These are phyloP conservation scores for Candida gigantensis DNA, from an alignment of 1,139 yeast genomes.

Conservation along the genomic window DNA sequence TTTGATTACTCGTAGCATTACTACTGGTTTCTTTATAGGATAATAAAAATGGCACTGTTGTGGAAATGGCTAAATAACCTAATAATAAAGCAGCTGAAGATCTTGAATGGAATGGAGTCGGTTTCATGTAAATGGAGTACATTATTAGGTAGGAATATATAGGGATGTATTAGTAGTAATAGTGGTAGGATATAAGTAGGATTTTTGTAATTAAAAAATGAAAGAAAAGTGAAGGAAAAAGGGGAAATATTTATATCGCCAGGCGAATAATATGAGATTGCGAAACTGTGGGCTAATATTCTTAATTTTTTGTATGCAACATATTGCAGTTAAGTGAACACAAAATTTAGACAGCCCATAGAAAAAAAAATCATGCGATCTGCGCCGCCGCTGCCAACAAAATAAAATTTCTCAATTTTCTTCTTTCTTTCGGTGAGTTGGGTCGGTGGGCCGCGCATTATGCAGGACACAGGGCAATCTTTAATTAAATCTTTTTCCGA, in stretches of 20 bases:
- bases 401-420: neutral
- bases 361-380: too few relatives aligned
- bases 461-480: too few relatives aligned
- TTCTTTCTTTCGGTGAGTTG: too few relatives aligned
- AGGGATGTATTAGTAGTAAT: too few relatives aligned
- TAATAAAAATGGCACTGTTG: constrained; percentile 44
- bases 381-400: too few relatives aligned
- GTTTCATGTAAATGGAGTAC: constrained; percentile 18
- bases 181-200: too few relatives aligned
- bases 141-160: constrained; percentile 7
- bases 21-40: constrained; percentile 41
- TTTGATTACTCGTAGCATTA: constrained; percentile 12
- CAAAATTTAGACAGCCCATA: too few relatives aligned
- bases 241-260: constrained; percentile 2
- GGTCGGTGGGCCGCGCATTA: too few relatives aligned
- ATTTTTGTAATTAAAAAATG: too few relatives aligned
- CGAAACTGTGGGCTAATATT: constrained; percentile 7
- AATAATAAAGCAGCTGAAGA: constrained; percentile 34
- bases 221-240: neutral
- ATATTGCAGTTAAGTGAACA: neutral
- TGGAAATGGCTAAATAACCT: constrained; percentile 42
- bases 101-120: constrained; percentile 13
- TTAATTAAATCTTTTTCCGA: too few relatives aligned
- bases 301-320: neutral
- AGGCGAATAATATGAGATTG: constrained; percentile 1